Conservation (phyloP, 768 basidiomycete species). For the Coprinopsis sp. region DNA sequence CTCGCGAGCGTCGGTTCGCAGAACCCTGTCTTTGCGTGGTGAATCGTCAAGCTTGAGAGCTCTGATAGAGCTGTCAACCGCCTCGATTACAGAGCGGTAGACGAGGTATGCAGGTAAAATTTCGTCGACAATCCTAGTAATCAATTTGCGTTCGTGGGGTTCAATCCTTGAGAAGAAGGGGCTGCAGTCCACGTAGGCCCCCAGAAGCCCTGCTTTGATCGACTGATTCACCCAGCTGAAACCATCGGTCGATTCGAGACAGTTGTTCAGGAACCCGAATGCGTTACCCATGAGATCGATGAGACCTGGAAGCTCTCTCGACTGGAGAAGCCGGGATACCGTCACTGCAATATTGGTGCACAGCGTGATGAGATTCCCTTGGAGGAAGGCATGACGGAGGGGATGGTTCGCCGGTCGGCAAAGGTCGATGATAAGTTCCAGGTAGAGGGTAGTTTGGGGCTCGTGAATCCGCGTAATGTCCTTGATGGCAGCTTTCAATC, state of each 20-base stretch:
- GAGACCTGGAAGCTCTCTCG: conserved; percentile 7
- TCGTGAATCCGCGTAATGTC: conserved; percentile 16
- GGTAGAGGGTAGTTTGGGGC: conserved; percentile 17
- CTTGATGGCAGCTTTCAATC: conserved; percentile 19
- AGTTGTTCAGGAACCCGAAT: conserved; percentile 30
- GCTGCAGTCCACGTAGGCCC: conserved; percentile 24
- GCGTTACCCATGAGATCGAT: conserved; percentile 23
- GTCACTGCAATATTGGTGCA: conserved; percentile 27
- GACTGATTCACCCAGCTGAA: conserved; percentile 33
- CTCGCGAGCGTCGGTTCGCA: conserved; percentile 12
- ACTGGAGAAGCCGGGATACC: conserved; percentile 19
- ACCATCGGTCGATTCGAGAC: conserved; percentile 32
- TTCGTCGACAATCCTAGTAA: conserved; percentile 20
- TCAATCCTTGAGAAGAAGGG: conserved; percentile 23
- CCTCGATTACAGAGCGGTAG: conserved; percentile 32
- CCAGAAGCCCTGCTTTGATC: conserved; percentile 27
- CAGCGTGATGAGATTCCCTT: conserved; percentile 24
- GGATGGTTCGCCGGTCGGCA: conserved; percentile 23
- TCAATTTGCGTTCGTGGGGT: conserved; percentile 27
- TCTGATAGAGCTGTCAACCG: conserved; percentile 24
- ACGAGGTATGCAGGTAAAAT: conserved; percentile 33
- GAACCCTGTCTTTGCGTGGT: conserved; percentile 13
- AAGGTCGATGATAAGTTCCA: conserved; percentile 30
- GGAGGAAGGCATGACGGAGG: conserved; percentile 28
- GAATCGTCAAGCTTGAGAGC: conserved; percentile 19